Evolutionary conservation across 768 basidiomycete species (phyloP).

Genomic region (Saitozyma sp.): DNA sequence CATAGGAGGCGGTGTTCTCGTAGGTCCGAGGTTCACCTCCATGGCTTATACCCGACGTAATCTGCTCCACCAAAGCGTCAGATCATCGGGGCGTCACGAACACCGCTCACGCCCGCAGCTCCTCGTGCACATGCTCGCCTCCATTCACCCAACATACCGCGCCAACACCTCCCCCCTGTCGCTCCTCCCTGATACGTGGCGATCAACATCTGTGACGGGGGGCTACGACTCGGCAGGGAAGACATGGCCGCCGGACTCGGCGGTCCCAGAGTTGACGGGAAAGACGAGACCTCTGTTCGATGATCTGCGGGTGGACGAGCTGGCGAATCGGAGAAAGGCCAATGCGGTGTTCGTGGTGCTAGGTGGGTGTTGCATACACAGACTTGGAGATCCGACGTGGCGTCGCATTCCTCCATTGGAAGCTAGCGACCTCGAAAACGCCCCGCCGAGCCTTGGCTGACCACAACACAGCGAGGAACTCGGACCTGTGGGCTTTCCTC

Average conservation of each 20-base stretch:
- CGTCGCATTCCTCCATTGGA: too few relatives aligned
- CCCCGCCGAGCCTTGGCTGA: neutral
- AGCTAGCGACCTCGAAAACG: too few relatives aligned
- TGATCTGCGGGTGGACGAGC: constrained; percentile 25
- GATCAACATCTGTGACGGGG: neutral
- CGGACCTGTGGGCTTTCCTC: constrained; percentile 57
- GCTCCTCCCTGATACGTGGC: constrained; percentile 23
- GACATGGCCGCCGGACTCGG: constrained; percentile 23
- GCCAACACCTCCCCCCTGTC: constrained; percentile 39
- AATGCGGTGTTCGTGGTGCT: constrained; percentile 83
- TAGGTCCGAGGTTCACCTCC: constrained; percentile 15
- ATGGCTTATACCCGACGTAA: too few relatives aligned
- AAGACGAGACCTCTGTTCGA: constrained; percentile 21
- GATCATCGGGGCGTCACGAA: too few relatives aligned
- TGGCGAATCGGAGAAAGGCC: constrained; percentile 57
- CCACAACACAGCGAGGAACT: constrained; percentile 37
- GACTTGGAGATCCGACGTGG: neutral
- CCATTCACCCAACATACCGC: constrained; percentile 50
- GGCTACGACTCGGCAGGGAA: constrained; percentile 9
- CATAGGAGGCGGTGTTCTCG: constrained; percentile 38
- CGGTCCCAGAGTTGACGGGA: constrained; percentile 22
- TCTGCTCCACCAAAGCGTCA: too few relatives aligned
- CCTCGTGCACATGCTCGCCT: constrained; percentile 44
- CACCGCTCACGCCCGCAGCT: neutral
- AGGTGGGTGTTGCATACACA: constrained; percentile 38